Conservation (phyloP, 106 monocot species). For the Ottelia alismoides region DNA sequence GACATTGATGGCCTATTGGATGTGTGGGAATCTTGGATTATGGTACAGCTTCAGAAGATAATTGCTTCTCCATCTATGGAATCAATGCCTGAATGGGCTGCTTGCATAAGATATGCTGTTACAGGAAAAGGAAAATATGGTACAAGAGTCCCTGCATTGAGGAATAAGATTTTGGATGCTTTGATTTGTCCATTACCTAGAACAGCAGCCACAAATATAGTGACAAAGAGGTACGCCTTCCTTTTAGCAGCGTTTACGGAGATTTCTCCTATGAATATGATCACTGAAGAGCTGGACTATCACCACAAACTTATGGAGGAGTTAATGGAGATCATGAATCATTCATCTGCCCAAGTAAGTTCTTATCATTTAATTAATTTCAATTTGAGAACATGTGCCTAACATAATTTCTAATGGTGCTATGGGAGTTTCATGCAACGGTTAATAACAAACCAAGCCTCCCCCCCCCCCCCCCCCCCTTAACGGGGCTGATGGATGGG, state of each 20-base stretch:
- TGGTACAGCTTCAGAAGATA: slow-evolving; percentile 55
- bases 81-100: slow-evolving; percentile 92
- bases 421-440: no score
- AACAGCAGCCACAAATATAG: slow-evolving; percentile 48
- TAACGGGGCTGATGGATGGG: no score
- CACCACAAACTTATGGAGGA: slow-evolving; percentile 61
- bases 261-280: slow-evolving; percentile 66
- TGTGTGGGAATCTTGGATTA: slow-evolving; percentile 79
- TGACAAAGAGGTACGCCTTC: slow-evolving; percentile 81
- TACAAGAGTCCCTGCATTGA: slow-evolving; percentile 47
- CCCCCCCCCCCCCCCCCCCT: no score
- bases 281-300: slow-evolving; percentile 41
- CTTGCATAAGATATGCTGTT: slow-evolving; percentile 92
- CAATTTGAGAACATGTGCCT: no score
- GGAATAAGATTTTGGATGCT: slow-evolving; percentile 73
- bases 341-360: slow-evolving; percentile 94
- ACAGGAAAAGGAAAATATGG: slow-evolving; percentile 95
- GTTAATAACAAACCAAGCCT: no score
- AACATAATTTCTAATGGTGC: no score
- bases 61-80: slow-evolving; percentile 70
- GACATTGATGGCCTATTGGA: slow-evolving; percentile 54
- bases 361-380: no score
- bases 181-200: slow-evolving; percentile 46
- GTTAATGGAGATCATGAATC: slow-evolving; percentile 69
- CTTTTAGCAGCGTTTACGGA: slow-evolving; percentile 68